A percentile compares a stretch with the other conserved stretches of the same genome.
Conservation (phyloP, 2,329 filamentous ascomycete species). For the Xylaria hypoxylon region DNA sequence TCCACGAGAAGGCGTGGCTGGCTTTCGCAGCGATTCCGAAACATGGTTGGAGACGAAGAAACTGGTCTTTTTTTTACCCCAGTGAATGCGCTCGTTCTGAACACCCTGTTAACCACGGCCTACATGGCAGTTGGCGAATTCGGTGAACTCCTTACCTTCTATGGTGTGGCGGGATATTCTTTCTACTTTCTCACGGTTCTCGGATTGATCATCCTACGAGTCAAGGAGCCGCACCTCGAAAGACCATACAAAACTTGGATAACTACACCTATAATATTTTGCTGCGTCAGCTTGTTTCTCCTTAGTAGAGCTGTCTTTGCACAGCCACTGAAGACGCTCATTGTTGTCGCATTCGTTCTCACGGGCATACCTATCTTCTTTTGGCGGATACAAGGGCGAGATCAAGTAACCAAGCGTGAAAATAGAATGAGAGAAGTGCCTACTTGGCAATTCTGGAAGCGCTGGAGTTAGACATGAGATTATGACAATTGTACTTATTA, state of each 20-base stretch:
- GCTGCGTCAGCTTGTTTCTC: conserved; percentile 94
- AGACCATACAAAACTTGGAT: conserved; percentile 97
- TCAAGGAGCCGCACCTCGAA: conserved; percentile 87
- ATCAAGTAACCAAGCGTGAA: conserved; percentile 62
- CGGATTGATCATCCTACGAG: conserved; percentile 88
- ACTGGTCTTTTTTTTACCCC: conserved; percentile 91
- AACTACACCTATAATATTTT: conserved; percentile 95
- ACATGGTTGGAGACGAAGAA: conserved; percentile 79
- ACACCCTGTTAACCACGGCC: conserved; percentile 75
- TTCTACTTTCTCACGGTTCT: conserved; percentile 98
- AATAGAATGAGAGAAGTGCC: conserved; percentile 51
- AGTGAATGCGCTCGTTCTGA: conserved; percentile 90
- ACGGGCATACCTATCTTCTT: conserved; percentile 90
- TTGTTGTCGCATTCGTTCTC: conserved; percentile 86
- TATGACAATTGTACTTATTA: conserved; percentile 27
- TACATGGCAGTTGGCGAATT: conserved; percentile 94
- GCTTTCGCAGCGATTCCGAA: conserved; percentile 68
- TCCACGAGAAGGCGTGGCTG: conserved; percentile 65
- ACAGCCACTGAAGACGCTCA: conserved; percentile 87
- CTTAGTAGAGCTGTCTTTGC: conserved; percentile 90
- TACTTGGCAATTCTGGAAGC: conserved; percentile 73
- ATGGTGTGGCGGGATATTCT: conserved; percentile 95
- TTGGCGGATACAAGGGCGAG: conserved; percentile 79
- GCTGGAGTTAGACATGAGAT: conserved; percentile 49
- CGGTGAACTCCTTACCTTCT: conserved; percentile 91